Conservation (phyloP, 1,284 basidiomycete species). For the Ustilago vetiveriae region DNA sequence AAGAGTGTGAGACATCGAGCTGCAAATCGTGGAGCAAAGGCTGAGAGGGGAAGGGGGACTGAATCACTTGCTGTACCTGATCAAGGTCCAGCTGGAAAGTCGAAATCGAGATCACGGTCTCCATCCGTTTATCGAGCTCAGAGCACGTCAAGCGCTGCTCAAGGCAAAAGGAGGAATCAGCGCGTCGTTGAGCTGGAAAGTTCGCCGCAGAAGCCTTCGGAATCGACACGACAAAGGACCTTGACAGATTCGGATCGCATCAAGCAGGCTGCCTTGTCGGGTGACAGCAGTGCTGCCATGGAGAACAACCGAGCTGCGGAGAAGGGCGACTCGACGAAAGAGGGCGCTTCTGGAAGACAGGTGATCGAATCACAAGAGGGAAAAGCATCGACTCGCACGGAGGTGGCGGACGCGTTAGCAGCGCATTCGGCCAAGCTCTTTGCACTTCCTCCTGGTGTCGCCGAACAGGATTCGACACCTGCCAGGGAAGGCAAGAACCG, state of each 20-base stretch:
- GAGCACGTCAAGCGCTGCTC: not conserved
- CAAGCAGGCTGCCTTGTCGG: slow-evolving; percentile 40
- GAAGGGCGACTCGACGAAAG: too few relatives aligned
- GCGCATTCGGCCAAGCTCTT: slow-evolving; percentile 12
- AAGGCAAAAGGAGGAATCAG: slow-evolving; percentile 19
- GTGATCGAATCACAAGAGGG: slow-evolving; percentile 1
- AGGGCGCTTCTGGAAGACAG: too few relatives aligned
- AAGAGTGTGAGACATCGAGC: slow-evolving; percentile 26
- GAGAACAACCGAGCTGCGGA: not conserved
- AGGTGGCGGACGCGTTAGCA: not conserved
- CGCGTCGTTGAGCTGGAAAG: slow-evolving; percentile 42
- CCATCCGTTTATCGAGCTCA: slow-evolving; percentile 5
- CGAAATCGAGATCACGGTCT: slow-evolving; percentile 11
- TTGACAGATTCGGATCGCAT: slow-evolving; percentile 46
- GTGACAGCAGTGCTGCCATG: slow-evolving; percentile 14
- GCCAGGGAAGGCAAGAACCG: not conserved
- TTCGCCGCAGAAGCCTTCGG: slow-evolving; percentile 20
- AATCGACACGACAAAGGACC: slow-evolving; percentile 6
- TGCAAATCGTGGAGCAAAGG: slow-evolving; percentile 1
- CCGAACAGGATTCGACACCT: not conserved
- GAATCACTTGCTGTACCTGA: not conserved
- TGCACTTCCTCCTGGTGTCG: slow-evolving; percentile 7
- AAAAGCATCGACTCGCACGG: not conserved
- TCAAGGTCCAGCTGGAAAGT: too few relatives aligned
- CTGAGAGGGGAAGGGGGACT: slow-evolving; percentile 5